Evolutionary conservation across 208 protist genomes (phyloP), one percentile per base, ranked within the genome.

Genomic region (Leishmania lainsoni): DNA sequence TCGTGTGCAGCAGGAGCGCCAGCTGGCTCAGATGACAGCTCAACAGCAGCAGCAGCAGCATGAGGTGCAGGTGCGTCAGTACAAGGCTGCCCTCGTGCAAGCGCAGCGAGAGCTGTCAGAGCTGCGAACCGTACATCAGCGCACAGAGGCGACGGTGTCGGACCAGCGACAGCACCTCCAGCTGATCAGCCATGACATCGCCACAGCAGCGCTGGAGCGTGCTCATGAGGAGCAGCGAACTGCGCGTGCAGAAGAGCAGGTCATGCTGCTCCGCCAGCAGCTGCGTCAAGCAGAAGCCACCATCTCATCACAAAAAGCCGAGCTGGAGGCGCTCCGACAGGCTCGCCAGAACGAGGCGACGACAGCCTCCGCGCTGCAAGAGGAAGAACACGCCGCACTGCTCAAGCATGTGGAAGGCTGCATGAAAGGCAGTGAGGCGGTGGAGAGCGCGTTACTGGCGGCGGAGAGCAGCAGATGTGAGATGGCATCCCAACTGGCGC

Each of bases 351-450:
- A 26, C 12, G 82, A 87, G 75, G 63, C 78, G 35, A 66, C 79
- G 5, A 42, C 6, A 20, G 16, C 84, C 45, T 16, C 86, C 56
- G 22, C n/a, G 5, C 71, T 76, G 75, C 86, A 89, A 42, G 76
- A 81, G 22, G 70, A 68, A 2, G 81, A 78, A 35, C 83, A 87
- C 8, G 58, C 39, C 39, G 56, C 69, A 9, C 71, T 89, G 51
- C 79, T 75, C 9, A 73, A n/a, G 78, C 86, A 86, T 5, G 87
- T 92, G 52, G 80, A 87, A 63, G 81, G 84, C 22, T 92, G 89
- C 71, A 83, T 91, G 70, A 73, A 83, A 26, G 81, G 84, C 73
- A 88, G 87, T 16, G 85, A 88, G 61, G 75, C 86, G 17, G 69
- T 92, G 63, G 89, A 92, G 71, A 75, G 66, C 32, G 87, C 84